phyloP scores from a whole-genome alignment of 495 filamentous ascomycete species.

The Talaromyces trachyspermus region DNA sequence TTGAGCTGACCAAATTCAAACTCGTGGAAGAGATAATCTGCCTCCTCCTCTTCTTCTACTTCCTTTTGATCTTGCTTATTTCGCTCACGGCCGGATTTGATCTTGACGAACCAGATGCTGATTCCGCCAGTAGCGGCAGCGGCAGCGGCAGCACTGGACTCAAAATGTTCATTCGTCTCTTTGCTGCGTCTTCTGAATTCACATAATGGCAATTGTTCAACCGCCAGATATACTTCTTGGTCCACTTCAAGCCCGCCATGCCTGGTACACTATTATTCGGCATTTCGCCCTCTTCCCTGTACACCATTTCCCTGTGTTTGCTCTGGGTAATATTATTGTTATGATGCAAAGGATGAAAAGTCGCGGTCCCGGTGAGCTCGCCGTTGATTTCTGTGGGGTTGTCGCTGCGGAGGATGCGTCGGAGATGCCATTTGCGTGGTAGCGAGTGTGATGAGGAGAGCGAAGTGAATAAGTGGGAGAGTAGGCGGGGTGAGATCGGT shows the following conservation, averaged over 20 bases:
- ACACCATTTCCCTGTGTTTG: slow-evolving; percentile 26
- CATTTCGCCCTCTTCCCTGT: slow-evolving; percentile 40
- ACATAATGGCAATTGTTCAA: slow-evolving; percentile 11
- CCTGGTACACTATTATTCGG: slow-evolving; percentile 13
- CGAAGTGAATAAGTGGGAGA: slow-evolving; percentile 24
- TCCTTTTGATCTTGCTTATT: slow-evolving; percentile 7
- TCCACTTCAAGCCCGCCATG: slow-evolving; percentile 29
- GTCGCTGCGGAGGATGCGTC: slow-evolving; percentile 35
- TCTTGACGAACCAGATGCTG: slow-evolving; percentile 43
- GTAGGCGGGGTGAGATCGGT: slow-evolving; percentile 12
- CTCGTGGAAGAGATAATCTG: slow-evolving; percentile 41
- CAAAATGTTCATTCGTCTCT: no score
- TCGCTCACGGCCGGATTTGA: slow-evolving; percentile 6
- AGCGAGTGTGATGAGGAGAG: neutral
- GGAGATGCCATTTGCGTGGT: slow-evolving; percentile 27
- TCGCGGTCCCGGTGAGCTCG: slow-evolving; percentile 32
- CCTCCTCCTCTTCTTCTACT: slow-evolving; percentile 26
- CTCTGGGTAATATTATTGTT: neutral
- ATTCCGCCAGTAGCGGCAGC: slow-evolving; percentile 15
- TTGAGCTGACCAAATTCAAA: slow-evolving; percentile 33
- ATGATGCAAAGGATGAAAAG: slow-evolving; percentile 24
- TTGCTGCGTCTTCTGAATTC: neutral
- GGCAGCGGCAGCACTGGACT: no score
- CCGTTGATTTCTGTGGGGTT: slow-evolving; percentile 37
- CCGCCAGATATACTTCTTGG: slow-evolving; percentile 43